These are phyloP conservation scores for Hysterium pulicare DNA, from an alignment of 2,329 filamentous ascomycete species.

Conservation along the genomic window DNA sequence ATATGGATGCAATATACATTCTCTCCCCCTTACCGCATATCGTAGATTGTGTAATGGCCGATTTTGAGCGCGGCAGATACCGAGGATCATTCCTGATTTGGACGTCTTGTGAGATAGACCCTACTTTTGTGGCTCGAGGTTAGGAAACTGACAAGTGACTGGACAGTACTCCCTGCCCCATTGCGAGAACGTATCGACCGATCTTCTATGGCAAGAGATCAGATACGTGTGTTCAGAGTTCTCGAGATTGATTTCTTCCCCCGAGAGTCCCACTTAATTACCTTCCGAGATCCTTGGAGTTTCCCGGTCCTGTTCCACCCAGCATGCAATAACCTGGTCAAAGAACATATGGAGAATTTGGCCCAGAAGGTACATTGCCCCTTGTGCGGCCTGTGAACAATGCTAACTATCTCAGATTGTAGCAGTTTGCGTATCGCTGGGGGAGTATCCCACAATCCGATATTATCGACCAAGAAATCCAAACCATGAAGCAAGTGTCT, in stretches of 20 bases:
- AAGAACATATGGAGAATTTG: conserved; percentile 75
- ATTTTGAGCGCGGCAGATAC: conserved; percentile 83
- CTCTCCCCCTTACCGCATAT: conserved; percentile 82
- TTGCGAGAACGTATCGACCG: conserved; percentile 72
- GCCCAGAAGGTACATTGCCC: conserved; percentile 73
- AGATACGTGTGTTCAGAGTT: conserved; percentile 76
- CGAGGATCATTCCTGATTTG: conserved; percentile 77
- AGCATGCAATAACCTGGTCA: conserved; percentile 78
- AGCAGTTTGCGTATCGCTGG: conserved; percentile 83
- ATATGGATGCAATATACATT: conserved; percentile 94
- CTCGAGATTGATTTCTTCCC: conserved; percentile 87
- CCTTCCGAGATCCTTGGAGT: conserved; percentile 92
- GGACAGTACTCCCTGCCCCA: conserved; percentile 62
- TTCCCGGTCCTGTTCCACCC: conserved; percentile 92
- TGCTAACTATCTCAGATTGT: conserved; percentile 59
- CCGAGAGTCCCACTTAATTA: conserved; percentile 84
- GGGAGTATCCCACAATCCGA: conserved; percentile 88
- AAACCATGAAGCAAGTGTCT: conserved; percentile 79
- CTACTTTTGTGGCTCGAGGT: neutral
- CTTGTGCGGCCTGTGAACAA: neutral
- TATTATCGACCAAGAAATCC: conserved; percentile 78
- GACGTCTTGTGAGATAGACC: conserved; percentile 58
- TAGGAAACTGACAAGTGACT: conserved; percentile 8
- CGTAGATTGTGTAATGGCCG: conserved; percentile 89
- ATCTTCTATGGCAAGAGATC: conserved; percentile 64